phyloP scores from a whole-genome alignment of 805 yeast genomes.

The Kodamaea kakaduensis region DNA sequence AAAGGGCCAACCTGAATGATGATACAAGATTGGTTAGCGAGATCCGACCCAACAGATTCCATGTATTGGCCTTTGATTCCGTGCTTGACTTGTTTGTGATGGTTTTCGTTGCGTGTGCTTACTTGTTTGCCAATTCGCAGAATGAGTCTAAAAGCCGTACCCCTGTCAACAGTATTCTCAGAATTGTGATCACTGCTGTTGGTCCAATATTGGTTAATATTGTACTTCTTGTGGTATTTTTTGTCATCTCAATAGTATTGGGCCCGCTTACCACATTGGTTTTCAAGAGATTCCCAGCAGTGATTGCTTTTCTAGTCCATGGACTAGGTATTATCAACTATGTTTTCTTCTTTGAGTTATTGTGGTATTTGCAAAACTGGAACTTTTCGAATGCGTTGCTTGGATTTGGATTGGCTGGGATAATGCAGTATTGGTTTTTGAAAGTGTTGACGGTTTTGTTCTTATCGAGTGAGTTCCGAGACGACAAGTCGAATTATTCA shows the following conservation, averaged over 20 bases:
- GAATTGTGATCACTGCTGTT: conserved; percentile 42
- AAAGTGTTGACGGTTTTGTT: conserved; percentile 46
- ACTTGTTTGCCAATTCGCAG: conserved; percentile 51
- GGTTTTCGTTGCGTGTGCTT: conserved; percentile 41
- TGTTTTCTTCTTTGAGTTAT: conserved; percentile 52
- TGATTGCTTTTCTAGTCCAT: conserved; percentile 57
- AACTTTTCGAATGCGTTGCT: conserved; percentile 54
- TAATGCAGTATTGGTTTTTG: conserved; percentile 56
- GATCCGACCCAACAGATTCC: conserved; percentile 47
- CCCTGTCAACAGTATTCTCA: conserved; percentile 39
- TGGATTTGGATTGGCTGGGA: conserved; percentile 54
- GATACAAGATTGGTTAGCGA: conserved; percentile 42
- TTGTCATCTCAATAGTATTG: conserved; percentile 40
- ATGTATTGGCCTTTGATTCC: conserved; percentile 39
- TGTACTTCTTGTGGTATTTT: conserved; percentile 35
- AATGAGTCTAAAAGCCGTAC: conserved; percentile 33
- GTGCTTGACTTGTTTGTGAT: conserved; percentile 35
- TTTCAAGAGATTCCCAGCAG: conserved; percentile 43
- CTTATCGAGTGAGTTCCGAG: conserved; percentile 59
- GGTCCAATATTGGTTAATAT: conserved; percentile 48
- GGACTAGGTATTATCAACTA: conserved; percentile 49
- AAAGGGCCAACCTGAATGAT: conserved; percentile 29
- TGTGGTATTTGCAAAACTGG: conserved; percentile 70
- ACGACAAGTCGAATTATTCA: conserved; percentile 57
- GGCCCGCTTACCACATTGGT: conserved; percentile 51